These are phyloP conservation scores for Platanus orientalis DNA, from an alignment of 164 flowering plant genomes.

Conservation along the genomic window DNA sequence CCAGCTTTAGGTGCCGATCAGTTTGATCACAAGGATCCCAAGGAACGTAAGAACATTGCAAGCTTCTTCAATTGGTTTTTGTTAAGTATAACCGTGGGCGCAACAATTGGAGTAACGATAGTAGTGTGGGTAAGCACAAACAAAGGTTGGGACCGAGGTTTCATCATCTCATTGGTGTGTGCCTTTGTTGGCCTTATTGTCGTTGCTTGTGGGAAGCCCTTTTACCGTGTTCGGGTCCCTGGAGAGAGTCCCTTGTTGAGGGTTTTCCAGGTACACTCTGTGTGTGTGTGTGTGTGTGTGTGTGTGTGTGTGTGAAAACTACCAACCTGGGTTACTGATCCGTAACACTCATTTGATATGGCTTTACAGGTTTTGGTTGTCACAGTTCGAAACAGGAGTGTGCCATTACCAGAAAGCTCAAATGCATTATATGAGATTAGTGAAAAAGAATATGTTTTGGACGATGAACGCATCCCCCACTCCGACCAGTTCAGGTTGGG, in stretches of 20 bases:
- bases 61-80: conserved; percentile 14
- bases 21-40: conserved; percentile 5
- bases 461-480: conserved; percentile 7
- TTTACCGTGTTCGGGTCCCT: conserved; percentile 12
- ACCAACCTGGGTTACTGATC: too few species aligned
- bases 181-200: conserved; percentile 10
- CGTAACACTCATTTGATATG: neutral
- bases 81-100: conserved; percentile 12
- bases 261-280: conserved; percentile 16
- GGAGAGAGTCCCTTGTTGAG: conserved; percentile 14
- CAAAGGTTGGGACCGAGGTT: conserved; percentile 13
- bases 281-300: conserved; percentile 3
- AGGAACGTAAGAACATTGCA: conserved; percentile 9
- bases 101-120: too few species aligned
- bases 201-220: conserved; percentile 15
- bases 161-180: conserved; percentile 8
- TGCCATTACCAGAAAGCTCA: conserved; percentile 8
- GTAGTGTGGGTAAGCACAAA: conserved; percentile 13
- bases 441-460: neutral
- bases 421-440: conserved; percentile 6
- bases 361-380: conserved; percentile 10
- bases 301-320: too few species aligned
- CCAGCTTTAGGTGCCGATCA: conserved; percentile 18
- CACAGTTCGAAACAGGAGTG: neutral
- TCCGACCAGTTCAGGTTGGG: conserved; percentile 11